Percentiles rank a stretch among this genome's conserved stretches.
phyloP scores from a whole-genome alignment of 2,329 filamentous ascomycete species.

The Didymella segeticola region DNA sequence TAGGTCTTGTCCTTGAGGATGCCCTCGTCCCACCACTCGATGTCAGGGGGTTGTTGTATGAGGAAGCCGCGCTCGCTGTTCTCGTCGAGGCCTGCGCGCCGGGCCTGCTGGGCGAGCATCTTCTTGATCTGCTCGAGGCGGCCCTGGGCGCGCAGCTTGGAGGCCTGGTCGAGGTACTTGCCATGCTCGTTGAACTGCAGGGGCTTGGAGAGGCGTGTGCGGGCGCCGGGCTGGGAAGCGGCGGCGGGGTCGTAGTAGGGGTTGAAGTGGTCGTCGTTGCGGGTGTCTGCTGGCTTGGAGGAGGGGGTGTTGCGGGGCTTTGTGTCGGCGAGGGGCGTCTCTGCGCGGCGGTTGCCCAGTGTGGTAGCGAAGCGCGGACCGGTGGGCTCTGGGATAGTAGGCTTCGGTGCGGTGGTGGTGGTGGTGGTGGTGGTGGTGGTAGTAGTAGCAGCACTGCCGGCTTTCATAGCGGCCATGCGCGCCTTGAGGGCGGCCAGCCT shows the following conservation, averaged over 20 bases:
- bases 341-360: constrained; percentile 61
- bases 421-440: too few relatives aligned
- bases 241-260: constrained; percentile 81
- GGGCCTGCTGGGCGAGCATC: constrained; percentile 83
- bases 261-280: constrained; percentile 70
- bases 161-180: constrained; percentile 95
- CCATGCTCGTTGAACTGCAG: constrained; percentile 93
- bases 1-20: constrained; percentile 79
- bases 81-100: constrained; percentile 93
- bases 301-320: constrained; percentile 44
- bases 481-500: constrained; percentile 32
- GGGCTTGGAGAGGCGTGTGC: constrained; percentile 72
- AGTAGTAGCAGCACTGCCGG: constrained; percentile 68
- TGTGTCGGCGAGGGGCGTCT: constrained; percentile 41
- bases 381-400: constrained; percentile 50
- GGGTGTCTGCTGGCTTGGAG: constrained; percentile 46
- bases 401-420: too few relatives aligned
- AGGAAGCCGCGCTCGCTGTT: constrained; percentile 91
- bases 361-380: constrained; percentile 62
- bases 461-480: constrained; percentile 39
- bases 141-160: constrained; percentile 84
- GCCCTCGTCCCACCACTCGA: constrained; percentile 98
- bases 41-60: constrained; percentile 80
- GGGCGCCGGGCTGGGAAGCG: constrained; percentile 58
- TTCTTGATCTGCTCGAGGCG: constrained; percentile 94